Conservation (phyloP, 371 early-diverging fungal species). For the Mucor racemosus region DNA sequence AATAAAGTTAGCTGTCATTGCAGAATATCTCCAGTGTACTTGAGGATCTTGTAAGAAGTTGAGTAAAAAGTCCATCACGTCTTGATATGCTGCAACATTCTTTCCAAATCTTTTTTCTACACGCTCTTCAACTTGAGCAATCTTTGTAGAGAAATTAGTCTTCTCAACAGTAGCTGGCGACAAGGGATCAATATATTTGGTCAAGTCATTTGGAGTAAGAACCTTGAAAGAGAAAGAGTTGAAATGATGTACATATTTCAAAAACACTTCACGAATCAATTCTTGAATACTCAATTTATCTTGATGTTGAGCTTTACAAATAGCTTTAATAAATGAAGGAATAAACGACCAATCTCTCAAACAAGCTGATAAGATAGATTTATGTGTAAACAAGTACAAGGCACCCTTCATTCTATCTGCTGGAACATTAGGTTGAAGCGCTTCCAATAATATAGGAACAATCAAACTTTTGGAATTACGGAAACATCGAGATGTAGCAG, state of each 20-base stretch:
- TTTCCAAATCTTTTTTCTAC: not conserved
- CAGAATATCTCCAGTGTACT: constrained; percentile 82
- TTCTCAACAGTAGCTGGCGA: not conserved
- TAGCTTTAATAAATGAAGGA: constrained; percentile 61
- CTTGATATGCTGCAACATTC: constrained; percentile 21
- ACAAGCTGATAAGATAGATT: constrained; percentile 57
- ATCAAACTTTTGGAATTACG: constrained; percentile 59
- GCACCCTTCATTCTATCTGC: constrained; percentile 81
- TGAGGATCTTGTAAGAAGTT: constrained; percentile 55
- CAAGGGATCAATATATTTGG: not conserved
- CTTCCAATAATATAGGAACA: constrained; percentile 64
- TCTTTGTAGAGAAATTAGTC: constrained; percentile 19
- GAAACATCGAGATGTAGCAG: constrained; percentile 58
- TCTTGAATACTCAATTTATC: constrained; percentile 82
- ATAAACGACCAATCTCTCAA: constrained; percentile 69
- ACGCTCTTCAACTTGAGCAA: constrained; percentile 30
- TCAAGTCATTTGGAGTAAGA: constrained; percentile 29
- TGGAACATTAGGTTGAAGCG: constrained; percentile 52
- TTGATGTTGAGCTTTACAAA: constrained; percentile 76
- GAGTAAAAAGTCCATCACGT: constrained; percentile 43
- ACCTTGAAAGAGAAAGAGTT: constrained; percentile 50
- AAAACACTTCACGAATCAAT: constrained; percentile 68
- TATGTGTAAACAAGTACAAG: constrained; percentile 66
- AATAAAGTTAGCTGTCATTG: constrained; percentile 78
- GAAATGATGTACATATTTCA: constrained; percentile 61